These are phyloP conservation scores for Russula emetica DNA, from an alignment of 768 basidiomycete genomes.

Conservation along the genomic window DNA sequence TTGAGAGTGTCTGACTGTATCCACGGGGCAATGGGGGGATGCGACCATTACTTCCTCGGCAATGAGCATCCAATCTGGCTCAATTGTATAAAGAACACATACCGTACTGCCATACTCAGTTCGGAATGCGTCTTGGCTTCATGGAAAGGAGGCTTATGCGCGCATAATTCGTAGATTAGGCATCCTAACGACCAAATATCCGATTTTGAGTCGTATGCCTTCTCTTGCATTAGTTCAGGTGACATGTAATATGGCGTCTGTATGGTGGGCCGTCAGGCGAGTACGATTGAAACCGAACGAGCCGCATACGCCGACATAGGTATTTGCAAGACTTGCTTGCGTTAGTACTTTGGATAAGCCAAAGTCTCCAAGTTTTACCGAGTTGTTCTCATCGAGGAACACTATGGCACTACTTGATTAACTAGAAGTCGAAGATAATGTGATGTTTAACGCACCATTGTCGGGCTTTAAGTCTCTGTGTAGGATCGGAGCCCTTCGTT, in stretches of 20 bases:
- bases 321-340: conserved; percentile 86
- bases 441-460: conserved; percentile 60
- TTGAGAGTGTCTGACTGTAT: conserved; percentile 67
- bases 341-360: conserved; percentile 90
- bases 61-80: background rate
- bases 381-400: conserved; percentile 79
- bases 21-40: conserved; percentile 85
- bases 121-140: conserved; percentile 89
- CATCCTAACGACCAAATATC: conserved; percentile 99
- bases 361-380: conserved; percentile 96
- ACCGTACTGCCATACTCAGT: conserved; percentile 78
- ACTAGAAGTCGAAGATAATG: background rate
- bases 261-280: background rate
- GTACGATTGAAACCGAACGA: background rate
- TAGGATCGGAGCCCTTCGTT: conserved; percentile 68
- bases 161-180: conserved; percentile 93
- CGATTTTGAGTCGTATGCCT: conserved; percentile 94
- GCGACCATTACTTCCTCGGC: conserved; percentile 61
- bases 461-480: conserved; percentile 98
- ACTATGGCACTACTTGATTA: conserved; percentile 44
- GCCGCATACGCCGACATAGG: conserved; percentile 86
- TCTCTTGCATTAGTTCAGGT: conserved; percentile 96
- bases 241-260: conserved; percentile 99
- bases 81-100: conserved; percentile 26
- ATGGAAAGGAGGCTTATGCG: conserved; percentile 88